Base-by-base conservation (phyloP, 208 protist genomes). In the Acanthamoeba healyi region DNA sequence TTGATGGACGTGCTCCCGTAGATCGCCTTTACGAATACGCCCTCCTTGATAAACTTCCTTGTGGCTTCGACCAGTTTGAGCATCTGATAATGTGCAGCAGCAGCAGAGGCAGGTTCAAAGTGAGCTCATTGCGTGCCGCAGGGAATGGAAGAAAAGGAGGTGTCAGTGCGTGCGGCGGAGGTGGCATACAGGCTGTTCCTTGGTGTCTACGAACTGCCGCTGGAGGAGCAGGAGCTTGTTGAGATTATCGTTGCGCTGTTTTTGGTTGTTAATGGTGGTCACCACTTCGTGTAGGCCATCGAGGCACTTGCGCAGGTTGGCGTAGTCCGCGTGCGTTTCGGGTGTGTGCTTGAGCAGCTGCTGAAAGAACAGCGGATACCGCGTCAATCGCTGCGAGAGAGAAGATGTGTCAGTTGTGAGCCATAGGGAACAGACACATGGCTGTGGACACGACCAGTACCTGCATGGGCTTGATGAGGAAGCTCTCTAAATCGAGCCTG, bases 391-490 rank as follows among this genome's bases (percentile, higher is more conserved):
- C 77, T 86, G n/a, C n/a, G n/a, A n/a, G n/a, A n/a, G n/a, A n/a
- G n/a, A n/a, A n/a, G 67, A n/a, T n/a, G n/a, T n/a, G n/a, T n/a
- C n/a, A n/a, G n/a, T n/a, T n/a, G n/a, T n/a, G n/a, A n/a, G n/a
- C n/a, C n/a, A n/a, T n/a, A n/a, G n/a, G n/a, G n/a, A n/a, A n/a
- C n/a, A n/a, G n/a, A n/a, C n/a, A n/a, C n/a, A n/a, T n/a, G n/a
- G n/a, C n/a, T n/a, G n/a, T n/a, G n/a, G n/a, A n/a, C n/a, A n/a
- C n/a, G n/a, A n/a, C n/a, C n/a, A n/a, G n/a, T n/a, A n/a, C n/a
- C n/a, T n/a, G 56, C 44, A 86, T n/a, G 10, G 77, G 77, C 77
- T 91, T 91, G 56, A 91, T 91, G 26, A 91, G 32, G 61, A 72
- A 91, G 61, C 56, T 74, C 56, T 91, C 54, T 22, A 91, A 26